Conservation (phyloP, 1,284 basidiomycete genomes). For the Sanguinoderma infundibulare region DNA sequence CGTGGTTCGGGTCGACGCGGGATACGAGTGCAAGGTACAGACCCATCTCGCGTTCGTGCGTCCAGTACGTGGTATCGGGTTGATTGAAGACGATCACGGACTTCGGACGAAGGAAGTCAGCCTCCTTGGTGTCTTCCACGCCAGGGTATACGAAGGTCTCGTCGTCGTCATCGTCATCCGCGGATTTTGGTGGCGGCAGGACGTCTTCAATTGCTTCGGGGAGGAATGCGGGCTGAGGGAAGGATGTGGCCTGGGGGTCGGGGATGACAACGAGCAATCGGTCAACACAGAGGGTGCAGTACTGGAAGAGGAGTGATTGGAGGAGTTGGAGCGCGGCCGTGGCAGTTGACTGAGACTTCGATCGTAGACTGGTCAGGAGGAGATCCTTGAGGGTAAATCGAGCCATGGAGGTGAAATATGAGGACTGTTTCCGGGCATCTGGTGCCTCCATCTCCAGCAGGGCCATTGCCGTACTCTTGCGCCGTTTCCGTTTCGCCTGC, state of each 20-base stretch:
- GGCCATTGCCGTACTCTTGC: slow-evolving; percentile 86
- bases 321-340: slow-evolving; percentile 83
- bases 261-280: slow-evolving; percentile 71
- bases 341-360: slow-evolving; percentile 63
- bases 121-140: slow-evolving; percentile 38
- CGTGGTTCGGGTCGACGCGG: slow-evolving; percentile 77
- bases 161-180: slow-evolving; percentile 57
- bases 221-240: slow-evolving; percentile 62
- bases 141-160: slow-evolving; percentile 73
- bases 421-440: slow-evolving; percentile 64
- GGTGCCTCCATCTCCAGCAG: slow-evolving; percentile 85
- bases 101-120: slow-evolving; percentile 12
- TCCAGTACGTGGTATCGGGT: slow-evolving; percentile 73
- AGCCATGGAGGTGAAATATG: slow-evolving; percentile 85
- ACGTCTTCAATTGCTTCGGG: slow-evolving; percentile 22
- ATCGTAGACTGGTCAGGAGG: slow-evolving; percentile 77
- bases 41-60: slow-evolving; percentile 82
- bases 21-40: slow-evolving; percentile 83
- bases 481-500: slow-evolving; percentile 53
- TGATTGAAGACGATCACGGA: slow-evolving; percentile 48
- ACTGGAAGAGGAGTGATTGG: slow-evolving; percentile 72
- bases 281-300: slow-evolving; percentile 70
- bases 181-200: slow-evolving; percentile 10
- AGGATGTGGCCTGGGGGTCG: slow-evolving; percentile 75
- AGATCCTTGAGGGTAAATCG: slow-evolving; percentile 92